Conservation (phyloP, 2,329 filamentous ascomycete genomes). For the Fusarium sp. region DNA sequence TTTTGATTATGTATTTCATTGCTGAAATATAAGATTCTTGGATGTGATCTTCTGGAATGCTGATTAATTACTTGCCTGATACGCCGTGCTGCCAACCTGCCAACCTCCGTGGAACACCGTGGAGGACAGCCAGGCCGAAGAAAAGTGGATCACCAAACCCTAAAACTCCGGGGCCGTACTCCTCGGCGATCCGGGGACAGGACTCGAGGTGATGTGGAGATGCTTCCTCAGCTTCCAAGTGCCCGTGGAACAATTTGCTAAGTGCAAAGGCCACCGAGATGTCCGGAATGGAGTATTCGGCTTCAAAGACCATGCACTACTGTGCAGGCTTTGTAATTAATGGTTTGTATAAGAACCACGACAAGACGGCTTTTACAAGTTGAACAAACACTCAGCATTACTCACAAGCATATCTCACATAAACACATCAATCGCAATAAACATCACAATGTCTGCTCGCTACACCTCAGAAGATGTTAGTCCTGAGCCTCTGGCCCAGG, state of each 20-base stretch:
- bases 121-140: neutral
- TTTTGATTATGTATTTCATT: too few species aligned
- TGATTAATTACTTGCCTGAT: neutral
- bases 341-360: slow-evolving; percentile 8
- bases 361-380: neutral
- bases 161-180: neutral
- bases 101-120: neutral
- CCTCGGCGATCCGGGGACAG: neutral
- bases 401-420: neutral
- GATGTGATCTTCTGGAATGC: neutral
- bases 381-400: neutral
- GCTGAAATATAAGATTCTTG: too few species aligned
- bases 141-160: neutral
- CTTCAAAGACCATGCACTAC: neutral
- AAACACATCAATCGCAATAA: neutral
- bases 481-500: slow-evolving; percentile 54
- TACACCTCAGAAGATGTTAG: slow-evolving; percentile 37
- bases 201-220: too few species aligned
- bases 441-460: slow-evolving; percentile 31
- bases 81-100: neutral
- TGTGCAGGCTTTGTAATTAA: neutral
- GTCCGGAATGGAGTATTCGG: neutral
- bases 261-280: neutral
- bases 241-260: neutral
- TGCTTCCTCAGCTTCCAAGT: neutral